These are phyloP conservation scores for Cyclanthera cordifolia DNA, from an alignment of 306 rosid genomes.

Conservation along the genomic window DNA sequence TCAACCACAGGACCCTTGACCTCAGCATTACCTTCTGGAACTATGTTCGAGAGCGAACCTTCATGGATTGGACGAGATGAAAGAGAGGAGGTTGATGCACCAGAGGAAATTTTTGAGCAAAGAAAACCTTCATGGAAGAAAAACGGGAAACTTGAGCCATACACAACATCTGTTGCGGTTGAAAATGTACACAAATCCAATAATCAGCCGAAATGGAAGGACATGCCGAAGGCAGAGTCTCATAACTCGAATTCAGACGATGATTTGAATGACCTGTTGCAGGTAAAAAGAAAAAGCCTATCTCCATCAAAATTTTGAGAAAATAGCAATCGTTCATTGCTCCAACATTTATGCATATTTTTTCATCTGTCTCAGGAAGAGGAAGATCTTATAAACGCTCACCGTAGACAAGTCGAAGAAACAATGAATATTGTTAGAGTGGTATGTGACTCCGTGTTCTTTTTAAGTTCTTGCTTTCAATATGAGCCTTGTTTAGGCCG, in stretches of 20 bases:
- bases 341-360: not conserved
- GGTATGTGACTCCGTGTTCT: constrained; percentile 32
- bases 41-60: constrained; percentile 52
- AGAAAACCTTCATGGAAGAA: constrained; percentile 66
- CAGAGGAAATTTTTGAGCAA: constrained; percentile 64
- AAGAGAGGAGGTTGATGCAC: constrained; percentile 53
- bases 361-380: constrained; percentile 57
- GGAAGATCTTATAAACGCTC: constrained; percentile 96
- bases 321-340: not conserved
- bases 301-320: not conserved
- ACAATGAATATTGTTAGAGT: constrained; percentile 90
- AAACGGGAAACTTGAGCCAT: constrained; percentile 58
- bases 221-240: constrained; percentile 14
- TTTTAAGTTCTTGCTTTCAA: too few relatives aligned
- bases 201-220: constrained; percentile 66
- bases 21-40: constrained; percentile 40
- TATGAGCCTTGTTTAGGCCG: too few relatives aligned
- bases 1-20: constrained; percentile 70
- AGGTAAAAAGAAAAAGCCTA: constrained; percentile 31
- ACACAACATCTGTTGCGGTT: constrained; percentile 30
- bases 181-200: constrained; percentile 55
- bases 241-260: constrained; percentile 49
- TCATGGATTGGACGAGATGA: constrained; percentile 56
- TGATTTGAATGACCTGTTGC: constrained; percentile 77
- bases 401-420: constrained; percentile 93